Conservation (phyloP, 2,329 filamentous ascomycete genomes). For the Xylariaceae sp. region DNA sequence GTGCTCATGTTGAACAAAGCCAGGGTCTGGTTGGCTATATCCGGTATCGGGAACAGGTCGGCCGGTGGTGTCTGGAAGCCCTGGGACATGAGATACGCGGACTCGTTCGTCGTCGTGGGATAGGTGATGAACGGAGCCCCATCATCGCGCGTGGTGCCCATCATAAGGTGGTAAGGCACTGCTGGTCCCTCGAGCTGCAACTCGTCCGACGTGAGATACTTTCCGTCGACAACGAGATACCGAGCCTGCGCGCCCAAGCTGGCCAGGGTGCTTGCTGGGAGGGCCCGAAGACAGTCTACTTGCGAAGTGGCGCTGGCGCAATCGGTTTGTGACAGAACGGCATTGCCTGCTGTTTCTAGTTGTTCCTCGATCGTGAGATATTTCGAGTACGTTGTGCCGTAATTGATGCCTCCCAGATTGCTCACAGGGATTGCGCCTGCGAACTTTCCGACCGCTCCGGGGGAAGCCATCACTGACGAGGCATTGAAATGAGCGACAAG, state of each 20-base stretch:
- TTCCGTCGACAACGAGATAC: conserved; percentile 56
- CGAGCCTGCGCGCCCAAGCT: conserved; percentile 38
- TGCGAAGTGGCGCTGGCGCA: conserved; percentile 46
- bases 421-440: conserved; percentile 40
- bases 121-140: conserved; percentile 50
- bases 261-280: conserved; percentile 39
- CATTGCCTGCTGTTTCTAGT: conserved; percentile 42
- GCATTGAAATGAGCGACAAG: too few species aligned
- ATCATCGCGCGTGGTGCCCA: conserved; percentile 51
- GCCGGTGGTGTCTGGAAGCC: conserved; percentile 29
- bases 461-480: conserved; percentile 47
- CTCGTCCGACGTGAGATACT: conserved; percentile 44
- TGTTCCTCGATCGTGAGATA: conserved; percentile 54
- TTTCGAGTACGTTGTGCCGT: conserved; percentile 53
- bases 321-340: conserved; percentile 46
- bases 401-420: conserved; percentile 41
- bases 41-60: conserved; percentile 45
- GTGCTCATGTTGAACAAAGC: conserved; percentile 52
- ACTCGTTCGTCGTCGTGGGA: conserved; percentile 31
- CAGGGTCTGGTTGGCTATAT: conserved; percentile 42
- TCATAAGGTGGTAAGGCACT: conserved; percentile 50
- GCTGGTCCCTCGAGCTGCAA: conserved; percentile 41
- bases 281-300: conserved; percentile 47
- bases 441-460: conserved; percentile 43
- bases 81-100: conserved; percentile 28